These are phyloP conservation scores for Ceriops zippeliana DNA, from an alignment of 345 rosid species.

Conservation along the genomic window DNA sequence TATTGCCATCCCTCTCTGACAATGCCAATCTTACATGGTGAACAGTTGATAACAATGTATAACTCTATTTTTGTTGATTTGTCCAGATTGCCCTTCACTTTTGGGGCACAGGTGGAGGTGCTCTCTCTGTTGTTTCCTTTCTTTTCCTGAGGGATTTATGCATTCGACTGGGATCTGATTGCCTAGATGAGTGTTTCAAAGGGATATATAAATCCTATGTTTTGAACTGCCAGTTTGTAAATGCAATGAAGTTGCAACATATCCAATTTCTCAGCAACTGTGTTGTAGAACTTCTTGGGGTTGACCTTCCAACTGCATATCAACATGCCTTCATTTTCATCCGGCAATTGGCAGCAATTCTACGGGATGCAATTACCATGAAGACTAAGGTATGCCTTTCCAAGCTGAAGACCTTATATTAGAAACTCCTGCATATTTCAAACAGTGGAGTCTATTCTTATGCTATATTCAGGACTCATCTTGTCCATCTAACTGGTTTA, in stretches of 20 bases:
- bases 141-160: constrained; percentile 83
- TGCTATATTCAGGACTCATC: not conserved
- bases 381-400: constrained; percentile 72
- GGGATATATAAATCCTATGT: constrained; percentile 92
- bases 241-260: constrained; percentile 69
- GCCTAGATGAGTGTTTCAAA: constrained; percentile 82
- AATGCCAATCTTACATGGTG: not conserved
- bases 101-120: constrained; percentile 93
- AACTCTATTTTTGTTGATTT: not conserved
- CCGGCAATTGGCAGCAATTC: constrained; percentile 76
- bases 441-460: not conserved
- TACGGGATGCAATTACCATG: constrained; percentile 75
- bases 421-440: not conserved
- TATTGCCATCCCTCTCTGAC: not conserved
- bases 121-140: constrained; percentile 78
- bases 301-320: constrained; percentile 80
- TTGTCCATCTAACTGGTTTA: not conserved
- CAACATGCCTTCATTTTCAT: constrained; percentile 93
- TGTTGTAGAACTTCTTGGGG: constrained; percentile 75
- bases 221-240: constrained; percentile 80
- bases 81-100: constrained; percentile 80
- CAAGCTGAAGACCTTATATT: not conserved
- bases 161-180: constrained; percentile 68
- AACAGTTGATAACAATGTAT: not conserved
- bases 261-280: constrained; percentile 86